These are phyloP conservation scores for Colletotrichum musae DNA, from an alignment of 2,329 filamentous ascomycete species.

Conservation along the genomic window DNA sequence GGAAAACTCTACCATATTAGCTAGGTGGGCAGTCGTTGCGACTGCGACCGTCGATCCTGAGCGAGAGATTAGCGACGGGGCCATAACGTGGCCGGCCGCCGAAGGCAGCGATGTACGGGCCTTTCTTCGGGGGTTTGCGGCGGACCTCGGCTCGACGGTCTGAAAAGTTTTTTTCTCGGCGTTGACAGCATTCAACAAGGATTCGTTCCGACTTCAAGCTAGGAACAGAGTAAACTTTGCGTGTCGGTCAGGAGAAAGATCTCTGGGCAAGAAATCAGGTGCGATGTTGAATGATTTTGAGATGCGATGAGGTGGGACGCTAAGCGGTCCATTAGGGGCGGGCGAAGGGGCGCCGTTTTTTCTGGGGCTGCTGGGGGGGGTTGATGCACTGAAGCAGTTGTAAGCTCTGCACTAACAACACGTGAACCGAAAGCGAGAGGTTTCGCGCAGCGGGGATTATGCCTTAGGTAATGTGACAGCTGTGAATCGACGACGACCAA, in stretches of 20 bases:
- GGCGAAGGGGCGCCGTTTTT: constrained; percentile 4
- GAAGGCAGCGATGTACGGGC: background rate
- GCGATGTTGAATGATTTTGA: background rate
- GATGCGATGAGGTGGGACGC: background rate
- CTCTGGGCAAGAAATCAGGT: background rate
- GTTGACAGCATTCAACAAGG: background rate
- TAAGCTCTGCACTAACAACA: background rate
- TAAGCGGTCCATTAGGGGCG: constrained; percentile 30
- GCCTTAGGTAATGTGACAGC: constrained; percentile 17
- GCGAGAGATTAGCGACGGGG: too few relatives aligned
- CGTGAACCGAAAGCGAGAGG: background rate
- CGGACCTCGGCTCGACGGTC: constrained; percentile 8
- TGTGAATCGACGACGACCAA: constrained; percentile 1
- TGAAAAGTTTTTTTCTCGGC: background rate
- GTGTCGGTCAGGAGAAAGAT: background rate
- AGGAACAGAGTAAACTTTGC: background rate
- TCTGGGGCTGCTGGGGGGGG: background rate
- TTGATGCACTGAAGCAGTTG: background rate
- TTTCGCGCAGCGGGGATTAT: background rate
- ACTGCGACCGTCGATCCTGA: too few relatives aligned
- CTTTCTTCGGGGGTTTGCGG: constrained; percentile 29
- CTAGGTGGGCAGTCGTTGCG: background rate
- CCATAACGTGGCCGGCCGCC: background rate
- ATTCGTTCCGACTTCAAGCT: background rate
- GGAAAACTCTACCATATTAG: background rate